Evolutionary conservation across 768 basidiomycete species (phyloP).

Genomic region (Pleurotus tuoliensis): DNA sequence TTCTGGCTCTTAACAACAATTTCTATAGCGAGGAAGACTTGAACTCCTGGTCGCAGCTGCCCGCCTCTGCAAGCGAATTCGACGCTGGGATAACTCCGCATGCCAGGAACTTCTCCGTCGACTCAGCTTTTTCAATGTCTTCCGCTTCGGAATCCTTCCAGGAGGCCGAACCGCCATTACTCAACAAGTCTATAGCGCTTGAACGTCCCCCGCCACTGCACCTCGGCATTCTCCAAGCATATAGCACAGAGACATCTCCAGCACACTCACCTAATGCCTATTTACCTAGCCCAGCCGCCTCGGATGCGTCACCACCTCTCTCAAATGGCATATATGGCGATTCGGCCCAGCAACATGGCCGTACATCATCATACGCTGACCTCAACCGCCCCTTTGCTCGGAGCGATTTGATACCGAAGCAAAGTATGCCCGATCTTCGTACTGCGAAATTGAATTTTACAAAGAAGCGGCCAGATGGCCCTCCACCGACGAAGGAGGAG

Average conservation of each 20-base stretch:
- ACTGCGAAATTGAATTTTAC: slow-evolving; percentile 39
- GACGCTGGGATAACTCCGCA: slow-evolving; percentile 43
- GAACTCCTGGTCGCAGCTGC: slow-evolving; percentile 36
- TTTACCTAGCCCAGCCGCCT: slow-evolving; percentile 55
- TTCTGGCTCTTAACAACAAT: slow-evolving; percentile 9
- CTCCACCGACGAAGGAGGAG: slow-evolving; percentile 23
- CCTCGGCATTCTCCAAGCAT: slow-evolving; percentile 39
- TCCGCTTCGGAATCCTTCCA: slow-evolving; percentile 38
- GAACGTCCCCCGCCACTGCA: slow-evolving; percentile 47
- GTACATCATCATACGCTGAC: slow-evolving; percentile 48
- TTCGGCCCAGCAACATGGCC: slow-evolving; percentile 32
- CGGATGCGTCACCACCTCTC: slow-evolving; percentile 31
- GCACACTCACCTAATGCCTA: slow-evolving; percentile 50
- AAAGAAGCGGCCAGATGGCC: slow-evolving; percentile 23
- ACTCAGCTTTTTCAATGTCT: slow-evolving; percentile 52
- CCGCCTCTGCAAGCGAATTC: slow-evolving; percentile 28
- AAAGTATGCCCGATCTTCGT: slow-evolving; percentile 84
- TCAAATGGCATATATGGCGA: slow-evolving; percentile 33
- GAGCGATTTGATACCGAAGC: slow-evolving; percentile 51
- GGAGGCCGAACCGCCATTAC: slow-evolving; percentile 18
- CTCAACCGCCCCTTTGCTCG: slow-evolving; percentile 32
- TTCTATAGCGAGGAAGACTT: slow-evolving; percentile 32
- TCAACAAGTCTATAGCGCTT: slow-evolving; percentile 18
- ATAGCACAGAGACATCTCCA: slow-evolving; percentile 38
- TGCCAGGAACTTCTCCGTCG: slow-evolving; percentile 56